phyloP scores from a whole-genome alignment of 495 filamentous ascomycete genomes.

The Penicillium robsamsonii region DNA sequence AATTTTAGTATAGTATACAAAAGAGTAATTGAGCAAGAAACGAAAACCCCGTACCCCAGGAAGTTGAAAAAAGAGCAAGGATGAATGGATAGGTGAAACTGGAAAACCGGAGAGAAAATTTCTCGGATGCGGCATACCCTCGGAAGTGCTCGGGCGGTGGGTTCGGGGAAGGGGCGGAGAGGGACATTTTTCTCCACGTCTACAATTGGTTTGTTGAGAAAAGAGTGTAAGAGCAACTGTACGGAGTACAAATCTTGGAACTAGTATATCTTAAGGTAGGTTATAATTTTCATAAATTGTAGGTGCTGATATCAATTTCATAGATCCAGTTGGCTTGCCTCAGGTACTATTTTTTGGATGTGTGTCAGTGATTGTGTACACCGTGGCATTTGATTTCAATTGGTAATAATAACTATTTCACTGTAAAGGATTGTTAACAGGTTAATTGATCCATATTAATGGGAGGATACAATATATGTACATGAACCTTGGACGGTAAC shows the following conservation, averaged over 20 bases:
- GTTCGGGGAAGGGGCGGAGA: constrained; percentile 32
- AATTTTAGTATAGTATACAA: constrained; percentile 35
- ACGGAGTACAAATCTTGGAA: background rate
- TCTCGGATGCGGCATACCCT: constrained; percentile 44
- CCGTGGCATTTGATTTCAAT: constrained; percentile 2
- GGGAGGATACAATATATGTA: background rate
- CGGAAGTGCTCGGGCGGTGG: constrained; percentile 48
- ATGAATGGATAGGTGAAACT: constrained; percentile 21
- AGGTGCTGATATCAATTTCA: background rate
- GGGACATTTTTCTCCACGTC: constrained; percentile 19
- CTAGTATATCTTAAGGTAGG: background rate
- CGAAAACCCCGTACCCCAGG: constrained; percentile 40
- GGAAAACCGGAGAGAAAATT: constrained; percentile 45
- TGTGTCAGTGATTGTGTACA: constrained; percentile 6
- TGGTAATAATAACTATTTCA: background rate
- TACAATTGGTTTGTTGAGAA: background rate
- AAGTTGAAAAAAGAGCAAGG: constrained; percentile 30
- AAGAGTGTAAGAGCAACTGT: background rate
- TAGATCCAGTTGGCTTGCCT: constrained; percentile 10
- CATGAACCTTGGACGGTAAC: too few relatives aligned
- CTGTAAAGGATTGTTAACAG: background rate
- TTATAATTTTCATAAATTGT: background rate
- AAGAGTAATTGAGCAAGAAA: constrained; percentile 43
- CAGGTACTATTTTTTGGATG: constrained; percentile 8
- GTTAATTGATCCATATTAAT: background rate